phyloP scores from a whole-genome alignment of 768 basidiomycete genomes.

The Tulasnella sp. region DNA sequence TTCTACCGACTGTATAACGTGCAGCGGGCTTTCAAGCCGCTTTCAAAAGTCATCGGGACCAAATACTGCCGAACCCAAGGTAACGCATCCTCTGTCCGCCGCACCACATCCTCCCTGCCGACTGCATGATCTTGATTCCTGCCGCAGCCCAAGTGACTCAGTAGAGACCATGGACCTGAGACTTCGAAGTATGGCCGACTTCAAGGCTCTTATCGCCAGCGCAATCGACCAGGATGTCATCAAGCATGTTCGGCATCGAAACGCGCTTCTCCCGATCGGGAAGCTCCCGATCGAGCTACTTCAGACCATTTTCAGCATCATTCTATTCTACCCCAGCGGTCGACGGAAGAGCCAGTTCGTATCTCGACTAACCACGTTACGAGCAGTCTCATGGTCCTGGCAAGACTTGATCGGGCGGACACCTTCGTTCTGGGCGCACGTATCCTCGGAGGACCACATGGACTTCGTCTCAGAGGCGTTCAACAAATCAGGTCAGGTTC shows the following conservation, averaged over 20 bases:
- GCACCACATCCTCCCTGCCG: too few relatives aligned
- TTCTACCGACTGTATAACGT: too few relatives aligned
- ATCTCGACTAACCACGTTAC: not conserved
- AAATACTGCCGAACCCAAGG: too few relatives aligned
- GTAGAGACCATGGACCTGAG: too few relatives aligned
- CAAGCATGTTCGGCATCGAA: not conserved
- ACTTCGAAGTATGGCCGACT: not conserved
- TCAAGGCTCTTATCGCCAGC: not conserved
- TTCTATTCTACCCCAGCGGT: not conserved
- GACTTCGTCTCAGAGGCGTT: not conserved
- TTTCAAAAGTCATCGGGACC: too few relatives aligned
- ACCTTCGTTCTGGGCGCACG: not conserved
- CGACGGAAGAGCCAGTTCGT: not conserved
- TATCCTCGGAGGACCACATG: not conserved
- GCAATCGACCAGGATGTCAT: not conserved
- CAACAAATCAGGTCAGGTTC: not conserved
- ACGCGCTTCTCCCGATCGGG: not conserved
- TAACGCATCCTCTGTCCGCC: too few relatives aligned
- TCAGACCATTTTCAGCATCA: not conserved
- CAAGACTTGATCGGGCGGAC: not conserved
- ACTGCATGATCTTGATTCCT: too few relatives aligned
- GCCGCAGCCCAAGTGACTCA: too few relatives aligned
- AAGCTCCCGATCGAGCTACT: not conserved
- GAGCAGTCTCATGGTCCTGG: not conserved
- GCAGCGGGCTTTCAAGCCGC: too few relatives aligned